Percentiles rank a stretch among this genome's conserved stretches.
Evolutionary conservation across 176 grass and related monocot species (phyloP).

Genomic region (Carex kokanica): DNA sequence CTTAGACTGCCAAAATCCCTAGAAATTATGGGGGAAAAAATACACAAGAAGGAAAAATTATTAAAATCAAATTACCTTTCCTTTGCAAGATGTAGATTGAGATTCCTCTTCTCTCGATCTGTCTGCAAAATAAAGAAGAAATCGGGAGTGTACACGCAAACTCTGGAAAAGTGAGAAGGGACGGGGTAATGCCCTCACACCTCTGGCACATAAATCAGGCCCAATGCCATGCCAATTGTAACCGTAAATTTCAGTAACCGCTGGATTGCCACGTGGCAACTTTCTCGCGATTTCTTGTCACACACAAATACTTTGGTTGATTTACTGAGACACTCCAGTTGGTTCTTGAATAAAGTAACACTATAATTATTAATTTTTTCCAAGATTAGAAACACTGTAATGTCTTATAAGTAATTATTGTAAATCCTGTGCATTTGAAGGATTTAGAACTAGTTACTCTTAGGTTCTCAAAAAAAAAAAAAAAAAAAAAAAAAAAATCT

Average conservation of each 20-base stretch:
- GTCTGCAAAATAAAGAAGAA: not conserved
- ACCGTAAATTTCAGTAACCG: not conserved
- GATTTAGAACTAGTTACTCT: not conserved
- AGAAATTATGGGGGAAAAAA: not conserved
- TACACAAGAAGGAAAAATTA: not conserved
- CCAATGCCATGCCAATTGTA: not conserved
- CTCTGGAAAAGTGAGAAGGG: not conserved
- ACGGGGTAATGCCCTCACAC: not conserved
- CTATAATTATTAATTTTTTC: not conserved
- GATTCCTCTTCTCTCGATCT: slow-evolving; percentile 1
- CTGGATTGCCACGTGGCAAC: not conserved
- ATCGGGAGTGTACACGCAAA: not conserved
- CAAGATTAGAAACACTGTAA: not conserved
- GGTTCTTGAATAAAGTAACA: not conserved
- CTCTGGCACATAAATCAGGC: not conserved
- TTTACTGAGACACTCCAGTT: not conserved
- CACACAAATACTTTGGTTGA: not conserved
- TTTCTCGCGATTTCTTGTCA: not conserved
- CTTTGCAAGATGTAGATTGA: not conserved
- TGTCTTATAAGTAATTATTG: not conserved
- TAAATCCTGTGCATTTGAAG: not conserved
- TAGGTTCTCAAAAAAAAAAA: not conserved
- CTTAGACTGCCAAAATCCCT: not conserved
- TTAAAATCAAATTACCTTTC: not conserved
- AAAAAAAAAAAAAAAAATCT: no score